Evolutionary conservation across 768 basidiomycete genomes (phyloP).

Genomic region (Gymnopilus dilepis): DNA sequence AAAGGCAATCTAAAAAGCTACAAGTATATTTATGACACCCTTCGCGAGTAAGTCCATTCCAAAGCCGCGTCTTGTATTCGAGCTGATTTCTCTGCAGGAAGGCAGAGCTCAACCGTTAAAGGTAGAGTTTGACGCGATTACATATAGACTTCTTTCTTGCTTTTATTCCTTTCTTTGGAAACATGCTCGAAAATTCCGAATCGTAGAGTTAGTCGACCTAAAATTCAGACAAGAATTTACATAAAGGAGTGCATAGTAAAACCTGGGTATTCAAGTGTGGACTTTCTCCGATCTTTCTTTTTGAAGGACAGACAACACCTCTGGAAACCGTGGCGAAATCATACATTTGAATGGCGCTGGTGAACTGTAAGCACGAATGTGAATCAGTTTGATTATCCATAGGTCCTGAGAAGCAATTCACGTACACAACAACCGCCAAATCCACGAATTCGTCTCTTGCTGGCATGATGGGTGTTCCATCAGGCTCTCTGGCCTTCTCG

Average conservation of each 20-base stretch:
- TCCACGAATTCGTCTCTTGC: neutral
- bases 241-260: too few relatives aligned
- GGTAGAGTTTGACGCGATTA: neutral
- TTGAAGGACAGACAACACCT: neutral
- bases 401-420: neutral
- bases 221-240: too few relatives aligned
- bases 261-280: too few relatives aligned
- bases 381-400: too few relatives aligned
- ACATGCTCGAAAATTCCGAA: too few relatives aligned
- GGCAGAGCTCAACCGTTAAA: conserved; percentile 20
- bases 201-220: too few relatives aligned
- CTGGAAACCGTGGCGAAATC: neutral
- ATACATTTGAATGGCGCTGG: too few relatives aligned
- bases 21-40: conserved; percentile 78
- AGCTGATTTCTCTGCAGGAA: conserved; percentile 8
- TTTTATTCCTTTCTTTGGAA: too few relatives aligned
- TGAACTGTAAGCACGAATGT: too few relatives aligned
- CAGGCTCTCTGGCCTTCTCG: neutral
- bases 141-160: too few relatives aligned
- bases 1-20: conserved; percentile 88
- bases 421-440: neutral
- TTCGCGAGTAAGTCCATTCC: conserved; percentile 33
- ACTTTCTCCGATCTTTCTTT: neutral
- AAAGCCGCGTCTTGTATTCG: neutral
- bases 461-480: neutral